Base-by-base conservation (phyloP, 352 stramenopile species). In the Globisporangium solare region DNA sequence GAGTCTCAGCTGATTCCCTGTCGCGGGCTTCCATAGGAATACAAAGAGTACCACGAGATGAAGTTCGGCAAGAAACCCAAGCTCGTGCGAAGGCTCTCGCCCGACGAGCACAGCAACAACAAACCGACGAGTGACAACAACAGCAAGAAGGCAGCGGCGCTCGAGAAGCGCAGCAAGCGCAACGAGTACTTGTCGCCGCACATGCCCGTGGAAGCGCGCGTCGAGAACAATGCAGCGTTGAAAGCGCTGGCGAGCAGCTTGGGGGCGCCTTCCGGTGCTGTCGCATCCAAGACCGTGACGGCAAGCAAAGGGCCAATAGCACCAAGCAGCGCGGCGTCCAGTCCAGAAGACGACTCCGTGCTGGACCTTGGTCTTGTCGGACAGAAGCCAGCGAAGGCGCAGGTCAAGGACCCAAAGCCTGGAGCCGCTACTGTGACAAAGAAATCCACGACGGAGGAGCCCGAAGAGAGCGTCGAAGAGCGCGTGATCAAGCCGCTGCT, bases 31-130 rank as follows among this genome's bases (percentile, higher is more conserved):
- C 13, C 3, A 27, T 63, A 96, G 81, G 88, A 97, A 46, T 97
- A 92, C 61, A 85, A 97, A 67, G 87, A 96, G 21, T 97, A 92
- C 57, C 85, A 97, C 35, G 79, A 96, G 63, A 89, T 97, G 58
- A 96, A 95, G 66, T 96, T 96, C 63, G 83, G 84, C 11, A 95
- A 93, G 59, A 84, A 85, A 50, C 86, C 86, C 21, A 95, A 94
- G 54, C 70, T 96, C 10, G 79, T 95, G 40, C 81, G 85, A 1
- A 74, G 85, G 21, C 54, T 89, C 6, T 79, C 70, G 0, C 71
- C 76, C 0, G 80, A 88, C 40, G 88, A 89, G 39, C 65, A 77
- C n/a, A 72, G 85, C 18, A 57, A 27, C 24, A 51, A 17, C 21
- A 58, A n/a, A 35, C 10, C 5, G 27, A 6, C 27, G 21, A 63